phyloP scores from a whole-genome alignment of 1,139 yeast genomes.

The Geotrichum europaeum region DNA sequence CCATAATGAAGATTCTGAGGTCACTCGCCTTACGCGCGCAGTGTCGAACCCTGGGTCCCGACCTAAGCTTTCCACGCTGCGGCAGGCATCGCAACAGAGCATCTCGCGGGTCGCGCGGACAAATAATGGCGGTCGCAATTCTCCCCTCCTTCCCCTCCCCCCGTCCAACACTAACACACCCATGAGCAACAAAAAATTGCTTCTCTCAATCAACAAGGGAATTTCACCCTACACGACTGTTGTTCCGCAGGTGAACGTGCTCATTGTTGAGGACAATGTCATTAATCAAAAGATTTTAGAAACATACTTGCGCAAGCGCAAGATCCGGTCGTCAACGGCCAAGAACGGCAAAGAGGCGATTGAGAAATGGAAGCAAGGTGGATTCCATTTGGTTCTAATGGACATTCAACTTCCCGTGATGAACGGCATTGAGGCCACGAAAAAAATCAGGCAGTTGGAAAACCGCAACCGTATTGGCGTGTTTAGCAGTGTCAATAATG shows the following conservation, averaged over 20 bases:
- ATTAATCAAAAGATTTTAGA: constrained; percentile 91
- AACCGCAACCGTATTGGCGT: constrained; percentile 77
- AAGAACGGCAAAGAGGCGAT: constrained; percentile 90
- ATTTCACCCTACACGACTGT: constrained; percentile 17
- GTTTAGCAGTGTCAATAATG: constrained; percentile 31
- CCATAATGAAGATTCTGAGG: background rate
- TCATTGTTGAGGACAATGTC: constrained; percentile 93
- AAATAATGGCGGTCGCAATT: background rate
- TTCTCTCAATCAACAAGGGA: constrained; percentile 15
- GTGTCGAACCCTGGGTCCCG: background rate
- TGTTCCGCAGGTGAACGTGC: constrained; percentile 74
- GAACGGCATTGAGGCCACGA: constrained; percentile 89
- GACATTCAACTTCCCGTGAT: constrained; percentile 91
- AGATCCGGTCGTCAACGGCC: constrained; percentile 80
- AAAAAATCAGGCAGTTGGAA: constrained; percentile 79
- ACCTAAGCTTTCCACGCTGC: background rate
- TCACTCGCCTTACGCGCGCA: background rate
- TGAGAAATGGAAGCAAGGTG: constrained; percentile 88
- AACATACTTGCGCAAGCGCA: constrained; percentile 80
- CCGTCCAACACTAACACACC: too few species aligned
- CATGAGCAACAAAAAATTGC: background rate
- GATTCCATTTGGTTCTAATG: constrained; percentile 87
- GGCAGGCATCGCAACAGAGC: background rate
- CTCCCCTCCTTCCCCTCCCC: too few species aligned
- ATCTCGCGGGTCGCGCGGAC: background rate